phyloP scores from a whole-genome alignment of 768 basidiomycete genomes.

The Boletus pseudo-olivaceus region DNA sequence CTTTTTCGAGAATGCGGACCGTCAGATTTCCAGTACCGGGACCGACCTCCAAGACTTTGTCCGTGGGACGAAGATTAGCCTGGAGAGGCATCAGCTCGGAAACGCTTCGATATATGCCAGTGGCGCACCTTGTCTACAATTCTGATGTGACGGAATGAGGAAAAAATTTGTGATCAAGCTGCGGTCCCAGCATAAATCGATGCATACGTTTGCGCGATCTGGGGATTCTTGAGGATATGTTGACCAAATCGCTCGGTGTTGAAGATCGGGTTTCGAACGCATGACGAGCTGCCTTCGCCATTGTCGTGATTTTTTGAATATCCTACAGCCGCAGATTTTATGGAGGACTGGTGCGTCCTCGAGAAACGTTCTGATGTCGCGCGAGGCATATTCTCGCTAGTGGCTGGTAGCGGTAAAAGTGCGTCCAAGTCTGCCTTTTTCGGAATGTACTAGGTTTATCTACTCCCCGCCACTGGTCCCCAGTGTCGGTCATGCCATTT shows the following conservation, averaged over 20 bases:
- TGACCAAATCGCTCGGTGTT: constrained; percentile 96
- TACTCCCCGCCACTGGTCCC: background rate
- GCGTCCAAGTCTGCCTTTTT: constrained; percentile 16
- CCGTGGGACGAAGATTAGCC: constrained; percentile 91
- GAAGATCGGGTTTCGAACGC: constrained; percentile 80
- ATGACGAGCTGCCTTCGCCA: constrained; percentile 36
- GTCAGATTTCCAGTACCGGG: constrained; percentile 98
- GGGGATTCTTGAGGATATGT: constrained; percentile 94
- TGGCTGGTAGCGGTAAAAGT: background rate
- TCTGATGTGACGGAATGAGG: constrained; percentile 25
- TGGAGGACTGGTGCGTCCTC: constrained; percentile 59
- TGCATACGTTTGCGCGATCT: constrained; percentile 82
- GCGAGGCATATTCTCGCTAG: constrained; percentile 58
- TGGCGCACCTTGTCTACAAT: constrained; percentile 58
- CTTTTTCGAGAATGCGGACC: constrained; percentile 87
- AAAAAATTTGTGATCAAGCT: constrained; percentile 11
- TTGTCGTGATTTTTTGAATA: constrained; percentile 41
- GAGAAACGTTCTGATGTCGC: constrained; percentile 75
- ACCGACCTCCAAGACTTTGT: constrained; percentile 95
- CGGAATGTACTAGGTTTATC: background rate
- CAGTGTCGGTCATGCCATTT: background rate
- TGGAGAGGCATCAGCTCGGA: constrained; percentile 28
- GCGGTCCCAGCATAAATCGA: constrained; percentile 19
- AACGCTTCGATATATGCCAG: background rate
- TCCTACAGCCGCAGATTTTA: constrained; percentile 37